Base-by-base conservation (phyloP, 1,284 basidiomycete species). In the Pterulicium gracile region DNA sequence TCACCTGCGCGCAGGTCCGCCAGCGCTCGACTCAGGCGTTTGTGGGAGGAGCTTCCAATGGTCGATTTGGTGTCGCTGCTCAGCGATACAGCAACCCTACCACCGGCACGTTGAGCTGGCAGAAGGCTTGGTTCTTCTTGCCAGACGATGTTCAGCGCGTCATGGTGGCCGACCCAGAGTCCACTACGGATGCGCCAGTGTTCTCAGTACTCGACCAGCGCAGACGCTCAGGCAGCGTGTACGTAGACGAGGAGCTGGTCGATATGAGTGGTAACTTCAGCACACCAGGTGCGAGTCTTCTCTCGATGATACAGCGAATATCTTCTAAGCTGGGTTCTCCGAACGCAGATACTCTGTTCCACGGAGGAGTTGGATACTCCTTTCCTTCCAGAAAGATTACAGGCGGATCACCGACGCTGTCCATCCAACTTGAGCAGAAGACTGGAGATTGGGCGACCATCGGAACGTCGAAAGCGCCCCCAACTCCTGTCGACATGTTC, bases 121-220 rank as follows among this genome's bases (percentile, higher is more conserved):
- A 68, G 49, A 75, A 75, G 56, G 65, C 66, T 1, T 73, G 69
- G 68, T 72, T 74, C 62, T 74, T 69, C 63, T 60, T 78, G 52
- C 65, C 71, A 49, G 59, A 66, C 50, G 63, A 69, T 52, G 63
- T 69, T 22, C 66, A 71, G 53, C 62, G 68, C 49, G 68, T 77
- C 52, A 67, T 68, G 55, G 55, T 72, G 44, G 56, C 66, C 32
- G 54, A 56, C 47, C 52, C 70, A 36, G 53, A 54, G 19, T 65
- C 65, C 13, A 54, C 54, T 17, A 56, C 58, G 45, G 42, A 43
- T 40, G 54, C 61, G 15, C 62, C 68, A 27, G 62, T 75, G 46
- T 61, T 70, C 56, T 67, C 68, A 15, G 69, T 74, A 10, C 64
- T 75, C 18, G 73, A 75, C 55, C 69, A 75, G 53, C 63, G 64